Percentiles rank a stretch among this genome's conserved stretches.
Conservation (phyloP, 768 basidiomycete species). For the Ramaria sp. region DNA sequence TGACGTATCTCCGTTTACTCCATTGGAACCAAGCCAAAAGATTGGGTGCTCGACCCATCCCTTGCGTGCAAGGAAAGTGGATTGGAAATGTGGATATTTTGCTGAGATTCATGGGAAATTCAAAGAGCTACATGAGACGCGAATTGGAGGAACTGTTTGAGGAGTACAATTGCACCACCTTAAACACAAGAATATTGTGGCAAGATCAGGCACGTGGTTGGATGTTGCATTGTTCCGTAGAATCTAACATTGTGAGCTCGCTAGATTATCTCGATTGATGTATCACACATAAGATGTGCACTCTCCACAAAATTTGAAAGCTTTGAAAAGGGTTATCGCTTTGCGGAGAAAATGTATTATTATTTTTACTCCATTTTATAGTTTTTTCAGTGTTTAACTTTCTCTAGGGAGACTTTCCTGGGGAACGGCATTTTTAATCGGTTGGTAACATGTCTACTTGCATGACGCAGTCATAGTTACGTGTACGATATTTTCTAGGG, state of each 20-base stretch:
- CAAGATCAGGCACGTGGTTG: conserved; percentile 45
- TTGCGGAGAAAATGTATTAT: conserved; percentile 61
- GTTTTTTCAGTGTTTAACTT: background rate
- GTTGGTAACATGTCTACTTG: conserved; percentile 23
- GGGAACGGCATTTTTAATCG: conserved; percentile 70
- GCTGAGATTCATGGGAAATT: conserved; percentile 41
- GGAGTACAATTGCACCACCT: conserved; percentile 59
- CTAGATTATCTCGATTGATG: conserved; percentile 74
- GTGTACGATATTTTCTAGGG: conserved; percentile 20
- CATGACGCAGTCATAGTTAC: background rate
- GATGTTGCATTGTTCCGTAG: no score
- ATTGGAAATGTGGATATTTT: conserved; percentile 71
- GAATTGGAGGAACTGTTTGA: conserved; percentile 57
- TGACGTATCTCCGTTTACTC: no score
- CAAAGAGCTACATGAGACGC: conserved; percentile 50
- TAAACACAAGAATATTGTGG: conserved; percentile 63
- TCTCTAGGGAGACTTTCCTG: conserved; percentile 22
- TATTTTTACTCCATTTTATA: conserved; percentile 17
- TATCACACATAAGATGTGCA: conserved; percentile 55
- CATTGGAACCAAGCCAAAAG: no score
- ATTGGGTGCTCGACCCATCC: conserved; percentile 38
- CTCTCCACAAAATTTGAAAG: conserved; percentile 53
- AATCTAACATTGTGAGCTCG: background rate
- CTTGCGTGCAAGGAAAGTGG: conserved; percentile 56
- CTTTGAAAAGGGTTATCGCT: conserved; percentile 57